These are phyloP conservation scores for Conticribra guillardii DNA, from an alignment of 108 stramenopile genomes.

Conservation along the genomic window DNA sequence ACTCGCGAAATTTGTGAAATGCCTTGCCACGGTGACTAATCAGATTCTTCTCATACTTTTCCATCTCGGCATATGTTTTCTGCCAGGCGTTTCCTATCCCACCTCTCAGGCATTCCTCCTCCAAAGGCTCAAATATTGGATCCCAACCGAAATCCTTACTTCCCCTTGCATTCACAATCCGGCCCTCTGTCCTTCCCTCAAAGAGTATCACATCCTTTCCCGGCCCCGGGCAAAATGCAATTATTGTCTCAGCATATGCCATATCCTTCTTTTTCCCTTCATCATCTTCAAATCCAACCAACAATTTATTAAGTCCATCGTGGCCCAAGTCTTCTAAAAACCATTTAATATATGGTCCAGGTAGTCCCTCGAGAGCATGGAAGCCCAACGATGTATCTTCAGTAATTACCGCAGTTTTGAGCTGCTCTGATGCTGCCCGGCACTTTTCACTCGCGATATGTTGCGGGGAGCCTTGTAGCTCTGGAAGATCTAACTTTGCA, in stretches of 20 bases:
- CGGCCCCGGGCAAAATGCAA: slow-evolving; percentile 83
- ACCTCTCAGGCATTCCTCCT: slow-evolving; percentile 17
- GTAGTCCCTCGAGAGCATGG: slow-evolving; percentile 83
- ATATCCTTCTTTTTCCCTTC: slow-evolving; percentile 24
- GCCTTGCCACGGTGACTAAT: slow-evolving; percentile 85
- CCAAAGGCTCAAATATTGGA: slow-evolving; percentile 86
- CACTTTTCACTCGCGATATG: slow-evolving; percentile 91
- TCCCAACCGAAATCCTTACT: slow-evolving; percentile 91
- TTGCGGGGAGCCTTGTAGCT: slow-evolving; percentile 84
- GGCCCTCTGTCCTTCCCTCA: slow-evolving; percentile 63
- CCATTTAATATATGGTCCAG: slow-evolving; percentile 97
- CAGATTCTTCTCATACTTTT: slow-evolving; percentile 80
- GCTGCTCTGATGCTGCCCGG: slow-evolving; percentile 58
- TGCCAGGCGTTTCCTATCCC: background rate
- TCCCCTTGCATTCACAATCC: slow-evolving; percentile 85
- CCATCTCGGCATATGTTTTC: slow-evolving; percentile 92
- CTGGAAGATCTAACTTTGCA: slow-evolving; percentile 58
- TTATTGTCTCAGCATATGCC: slow-evolving; percentile 91
- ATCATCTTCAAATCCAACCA: slow-evolving; percentile 73
- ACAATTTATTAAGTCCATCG: slow-evolving; percentile 83
- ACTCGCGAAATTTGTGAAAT: slow-evolving; percentile 59
- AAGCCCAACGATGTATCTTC: slow-evolving; percentile 94
- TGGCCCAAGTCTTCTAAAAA: slow-evolving; percentile 88
- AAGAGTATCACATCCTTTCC: slow-evolving; percentile 73
- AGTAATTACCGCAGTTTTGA: slow-evolving; percentile 81